These are phyloP conservation scores for Suhomyces emberorum DNA, from an alignment of 805 yeast genomes.

Conservation along the genomic window DNA sequence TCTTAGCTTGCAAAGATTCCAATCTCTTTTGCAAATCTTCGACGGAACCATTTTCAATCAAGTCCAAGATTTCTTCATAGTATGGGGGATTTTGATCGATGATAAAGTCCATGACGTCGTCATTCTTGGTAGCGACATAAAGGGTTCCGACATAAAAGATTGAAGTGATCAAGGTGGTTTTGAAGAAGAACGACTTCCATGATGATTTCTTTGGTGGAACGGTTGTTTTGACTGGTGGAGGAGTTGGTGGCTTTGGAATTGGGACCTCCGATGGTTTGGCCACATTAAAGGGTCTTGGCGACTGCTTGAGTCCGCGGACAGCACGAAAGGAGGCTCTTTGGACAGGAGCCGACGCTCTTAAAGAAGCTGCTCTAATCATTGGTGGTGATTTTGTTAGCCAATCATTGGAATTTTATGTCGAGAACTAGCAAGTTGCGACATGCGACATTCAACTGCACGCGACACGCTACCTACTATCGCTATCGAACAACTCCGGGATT, in stretches of 20 bases:
- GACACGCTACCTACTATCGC: not conserved
- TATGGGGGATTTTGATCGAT: slow-evolving; percentile 43
- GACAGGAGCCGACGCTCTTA: not conserved
- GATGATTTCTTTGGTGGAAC: slow-evolving; percentile 17
- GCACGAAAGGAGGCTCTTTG: not conserved
- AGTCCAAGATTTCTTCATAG: slow-evolving; percentile 38
- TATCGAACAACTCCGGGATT: no score
- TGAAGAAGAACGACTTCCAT: slow-evolving; percentile 32
- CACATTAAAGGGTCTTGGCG: not conserved
- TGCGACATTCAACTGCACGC: not conserved
- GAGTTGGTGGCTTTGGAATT: slow-evolving; percentile 7
- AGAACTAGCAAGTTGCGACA: not conserved
- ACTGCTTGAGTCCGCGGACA: not conserved
- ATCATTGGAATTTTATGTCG: slow-evolving; percentile 1
- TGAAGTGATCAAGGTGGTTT: slow-evolving; percentile 24
- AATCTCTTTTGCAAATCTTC: slow-evolving; percentile 27
- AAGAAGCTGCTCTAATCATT: slow-evolving; percentile 11
- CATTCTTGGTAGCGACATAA: slow-evolving; percentile 41
- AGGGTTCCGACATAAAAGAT: slow-evolving; percentile 38
- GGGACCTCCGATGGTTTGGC: slow-evolving; percentile 1
- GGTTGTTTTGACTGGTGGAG: slow-evolving; percentile 6
- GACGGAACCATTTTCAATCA: slow-evolving; percentile 33
- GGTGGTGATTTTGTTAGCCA: slow-evolving; percentile 1
- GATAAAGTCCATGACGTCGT: slow-evolving; percentile 42
- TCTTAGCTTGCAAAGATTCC: slow-evolving; percentile 14